Evolutionary conservation across 2,329 filamentous ascomycete genomes (phyloP).

Genomic region (Xylogone sp.): DNA sequence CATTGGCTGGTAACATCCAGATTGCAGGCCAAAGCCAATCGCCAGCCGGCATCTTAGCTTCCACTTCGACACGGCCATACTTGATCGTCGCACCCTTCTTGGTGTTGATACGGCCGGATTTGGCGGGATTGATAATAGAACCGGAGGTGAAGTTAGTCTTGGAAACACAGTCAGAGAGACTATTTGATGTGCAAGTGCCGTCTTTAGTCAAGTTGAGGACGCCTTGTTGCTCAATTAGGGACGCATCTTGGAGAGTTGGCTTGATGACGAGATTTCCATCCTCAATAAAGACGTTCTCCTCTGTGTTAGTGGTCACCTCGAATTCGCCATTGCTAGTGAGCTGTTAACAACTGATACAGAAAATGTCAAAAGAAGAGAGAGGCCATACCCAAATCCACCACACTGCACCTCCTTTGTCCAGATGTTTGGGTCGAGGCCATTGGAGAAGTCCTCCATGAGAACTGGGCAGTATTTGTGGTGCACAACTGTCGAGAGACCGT

Average conservation of each 20-base stretch:
- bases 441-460: conserved; percentile 45
- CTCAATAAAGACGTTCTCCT: conserved; percentile 72
- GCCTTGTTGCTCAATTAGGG: conserved; percentile 61
- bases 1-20: conserved; percentile 76
- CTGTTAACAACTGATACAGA: conserved; percentile 9
- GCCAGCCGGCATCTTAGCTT: conserved; percentile 68
- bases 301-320: conserved; percentile 65
- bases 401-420: conserved; percentile 48
- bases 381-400: conserved; percentile 40
- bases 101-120: conserved; percentile 75
- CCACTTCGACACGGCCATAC: conserved; percentile 79
- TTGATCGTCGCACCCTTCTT: conserved; percentile 67
- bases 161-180: conserved; percentile 60
- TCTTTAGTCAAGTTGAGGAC: conserved; percentile 64
- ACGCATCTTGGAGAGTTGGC: conserved; percentile 70
- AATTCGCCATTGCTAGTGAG: conserved; percentile 70
- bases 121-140: conserved; percentile 72
- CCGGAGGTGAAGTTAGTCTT: conserved; percentile 74
- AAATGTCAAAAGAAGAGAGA: conserved; percentile 47
- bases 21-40: conserved; percentile 94
- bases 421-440: conserved; percentile 45
- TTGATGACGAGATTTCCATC: conserved; percentile 69
- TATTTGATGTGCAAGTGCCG: conserved; percentile 63
- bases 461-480: conserved; percentile 61
- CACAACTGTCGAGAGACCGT: conserved; percentile 67